Base-by-base conservation (phyloP, 2,329 filamentous ascomycete genomes). In the Dactylellina cionopaga region DNA sequence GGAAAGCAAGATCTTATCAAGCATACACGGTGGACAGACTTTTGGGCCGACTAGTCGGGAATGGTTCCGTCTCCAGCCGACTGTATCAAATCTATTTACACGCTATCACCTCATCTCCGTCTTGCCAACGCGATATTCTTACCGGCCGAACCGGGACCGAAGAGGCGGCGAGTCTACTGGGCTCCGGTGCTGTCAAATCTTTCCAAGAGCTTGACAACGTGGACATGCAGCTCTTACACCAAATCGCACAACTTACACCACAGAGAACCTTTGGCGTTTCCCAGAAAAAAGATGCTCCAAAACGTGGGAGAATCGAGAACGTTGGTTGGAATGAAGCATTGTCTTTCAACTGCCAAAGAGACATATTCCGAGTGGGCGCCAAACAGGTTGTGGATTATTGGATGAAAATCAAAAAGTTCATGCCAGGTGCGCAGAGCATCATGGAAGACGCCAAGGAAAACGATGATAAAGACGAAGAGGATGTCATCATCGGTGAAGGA, bases 71-170 rank as follows among this genome's bases (percentile, higher is more conserved):
- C 0, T 80, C 83, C 9, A 85, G 84, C 76, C 85, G 84, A 55
- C 78, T 90, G 0, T 81, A 83, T 15, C 78, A 86, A 0, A 80
- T 80, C 6, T 84, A 84, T 25, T 77, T 89, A 0, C 86, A 89
- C 71, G 85, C 83, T 0, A 63, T 87, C 0, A 88, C 86, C 0
- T 85, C 85, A 0, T 73, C 69, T 29, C 47, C 62, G 29, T 81
- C 82, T 51, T 85, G 81, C 24, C 77, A 86, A 0, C 82, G 83
- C 0, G 86, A 88, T 74, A 78, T 78, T 0, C 79, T 88, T 0
- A 85, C 83, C 0, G 47, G 75, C 0, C 77, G 78, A 3, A 88
- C 85, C 0, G 87, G 87, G 0, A 86, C 85, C 0, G 86, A 89
- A 73, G 77, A 84, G 46, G 84, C 85, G 0, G 75, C 88, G 0